Evolutionary conservation across 345 rosid species (phyloP), one percentile per base, ranked within the genome.

Genomic region (Erysimum cheiranthoides): DNA sequence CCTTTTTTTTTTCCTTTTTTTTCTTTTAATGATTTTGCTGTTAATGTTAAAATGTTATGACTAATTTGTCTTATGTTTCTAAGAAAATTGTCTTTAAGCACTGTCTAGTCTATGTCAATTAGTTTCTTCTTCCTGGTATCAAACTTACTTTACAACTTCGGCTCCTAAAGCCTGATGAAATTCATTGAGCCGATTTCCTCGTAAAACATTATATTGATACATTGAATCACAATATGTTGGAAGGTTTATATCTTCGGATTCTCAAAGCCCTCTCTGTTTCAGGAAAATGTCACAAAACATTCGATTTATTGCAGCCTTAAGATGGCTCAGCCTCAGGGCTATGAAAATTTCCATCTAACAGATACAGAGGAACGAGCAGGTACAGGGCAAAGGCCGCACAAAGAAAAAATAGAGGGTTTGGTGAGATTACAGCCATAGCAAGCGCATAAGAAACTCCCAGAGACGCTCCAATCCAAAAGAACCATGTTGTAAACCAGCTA

Each of bases 21-120:
- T 11, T 10, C 4, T 10, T n/a, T 32, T 21, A 0, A 21, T 18
- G 16, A 8, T 56, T 59, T 68, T 61, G 74, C 43, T 76, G 69
- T 75, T 68, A 76, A 76, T 76, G 75, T 61, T 49, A 18, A 40
- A 60, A 34, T 53, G 59, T 49, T 70, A 17, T 43, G 70, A 54
- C 80, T 70, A 76, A 76, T 63, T 70, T 63, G 42, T 54, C 35
- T 70, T 76, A 10, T 54, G 66, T 70, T 76, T 76, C 28, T 35
- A 28, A 53, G 61, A 76, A 53, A 70, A 25, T 34, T 70, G 65
- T 61, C 32, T 61, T 69, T 69, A 61, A 69, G 36, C 71, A 54
- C 71, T 43, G 57, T 49, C 46, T 75, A 31, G 56, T 75, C 50
- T 76, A 21, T 42, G 58, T 16, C 43, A 62, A 70, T 8, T 56